Evolutionary conservation across 75 land plant species (phyloP), one percentile per base, ranked within the genome.

Genomic region (Adiantum capillusveneris): DNA sequence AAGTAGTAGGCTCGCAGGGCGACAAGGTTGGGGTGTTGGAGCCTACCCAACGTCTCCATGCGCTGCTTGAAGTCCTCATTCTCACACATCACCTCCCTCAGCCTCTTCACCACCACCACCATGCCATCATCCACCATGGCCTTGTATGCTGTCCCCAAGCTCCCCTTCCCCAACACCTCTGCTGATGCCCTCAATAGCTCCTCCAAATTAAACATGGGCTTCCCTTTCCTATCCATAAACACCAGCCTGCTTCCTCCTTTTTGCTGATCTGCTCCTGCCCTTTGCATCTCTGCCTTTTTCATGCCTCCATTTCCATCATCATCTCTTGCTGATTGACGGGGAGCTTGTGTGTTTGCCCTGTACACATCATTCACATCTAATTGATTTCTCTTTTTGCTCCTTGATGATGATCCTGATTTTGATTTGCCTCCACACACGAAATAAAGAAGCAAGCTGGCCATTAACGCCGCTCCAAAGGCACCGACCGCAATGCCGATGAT

Each of bases 181-280:
- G 84, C 89, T 0, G 89, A 85, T 0, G 80, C 89, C 27, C 73
- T 62, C 80, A 85, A 76, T 51, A 85, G 82, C 65, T 85, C 77
- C 29, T 85, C 89, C 72, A 85, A 50, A 53, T 75, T 76, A 70
- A 79, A 85, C 31, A 62, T 55, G 36, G 75, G 59, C 26, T 60
- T 70, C 66, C 75, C 79, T n/a, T 68, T 66, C 64, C 64, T 73
- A 44, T 55, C 83, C 18, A 75, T 59, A 34, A 69, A 69, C 31
- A 70, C 73, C 13, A 70, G 60, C 72, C 41, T 62, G 72, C 14
- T 43, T 37, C 24, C 25, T 63, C 51, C 67, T 18, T 12, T 45
- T 60, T 26, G 28, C 63, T 64, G 28, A 65, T 64, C 52, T 68
- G 69, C 31, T 58, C 66, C 64, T 71, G 74, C 37, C 61, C 65